Percentiles rank a stretch among this genome's conserved stretches.
Conservation (phyloP, 2,329 filamentous ascomycete genomes). For the Xylariaceae sp. region DNA sequence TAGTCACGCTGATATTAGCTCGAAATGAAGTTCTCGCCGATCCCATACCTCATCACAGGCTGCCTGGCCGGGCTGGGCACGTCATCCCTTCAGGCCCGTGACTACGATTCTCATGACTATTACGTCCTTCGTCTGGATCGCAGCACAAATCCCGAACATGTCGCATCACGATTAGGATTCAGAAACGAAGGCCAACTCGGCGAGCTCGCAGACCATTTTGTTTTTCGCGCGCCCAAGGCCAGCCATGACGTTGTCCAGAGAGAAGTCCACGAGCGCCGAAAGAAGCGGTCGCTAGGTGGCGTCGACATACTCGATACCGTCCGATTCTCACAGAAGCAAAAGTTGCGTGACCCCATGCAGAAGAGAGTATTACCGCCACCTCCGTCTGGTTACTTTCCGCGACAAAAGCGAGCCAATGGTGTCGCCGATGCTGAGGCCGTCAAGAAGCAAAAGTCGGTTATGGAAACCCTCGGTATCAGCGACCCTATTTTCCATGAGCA, state of each 20-base stretch:
- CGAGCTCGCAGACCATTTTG: slow-evolving; percentile 72
- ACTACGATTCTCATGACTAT: slow-evolving; percentile 81
- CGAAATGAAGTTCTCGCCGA: slow-evolving; percentile 47
- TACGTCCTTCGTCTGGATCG: slow-evolving; percentile 82
- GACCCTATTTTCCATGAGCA: slow-evolving; percentile 93
- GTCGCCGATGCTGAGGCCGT: slow-evolving; percentile 42
- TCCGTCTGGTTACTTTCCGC: slow-evolving; percentile 26
- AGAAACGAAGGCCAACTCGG: slow-evolving; percentile 76
- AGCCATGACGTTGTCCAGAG: slow-evolving; percentile 54
- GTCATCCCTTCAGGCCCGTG: slow-evolving; percentile 52
- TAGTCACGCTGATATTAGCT: slow-evolving; percentile 4
- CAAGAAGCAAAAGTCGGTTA: slow-evolving; percentile 55
- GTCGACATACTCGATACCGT: slow-evolving; percentile 65
- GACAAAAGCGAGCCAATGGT: slow-evolving; percentile 24
- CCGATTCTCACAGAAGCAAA: slow-evolving; percentile 71
- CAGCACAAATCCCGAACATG: slow-evolving; percentile 57
- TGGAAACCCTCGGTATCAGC: slow-evolving; percentile 62
- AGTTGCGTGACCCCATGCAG: slow-evolving; percentile 45
- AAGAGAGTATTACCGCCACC: slow-evolving; percentile 46
- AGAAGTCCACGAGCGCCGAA: slow-evolving; percentile 49
- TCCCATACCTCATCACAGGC: slow-evolving; percentile 42
- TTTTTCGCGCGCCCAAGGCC: slow-evolving; percentile 70
- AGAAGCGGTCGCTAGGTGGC: slow-evolving; percentile 53
- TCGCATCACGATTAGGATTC: slow-evolving; percentile 70
- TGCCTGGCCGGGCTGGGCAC: slow-evolving; percentile 47